Evolutionary conservation across 805 yeast species (phyloP).

Genomic region (Candida sanyiensis): DNA sequence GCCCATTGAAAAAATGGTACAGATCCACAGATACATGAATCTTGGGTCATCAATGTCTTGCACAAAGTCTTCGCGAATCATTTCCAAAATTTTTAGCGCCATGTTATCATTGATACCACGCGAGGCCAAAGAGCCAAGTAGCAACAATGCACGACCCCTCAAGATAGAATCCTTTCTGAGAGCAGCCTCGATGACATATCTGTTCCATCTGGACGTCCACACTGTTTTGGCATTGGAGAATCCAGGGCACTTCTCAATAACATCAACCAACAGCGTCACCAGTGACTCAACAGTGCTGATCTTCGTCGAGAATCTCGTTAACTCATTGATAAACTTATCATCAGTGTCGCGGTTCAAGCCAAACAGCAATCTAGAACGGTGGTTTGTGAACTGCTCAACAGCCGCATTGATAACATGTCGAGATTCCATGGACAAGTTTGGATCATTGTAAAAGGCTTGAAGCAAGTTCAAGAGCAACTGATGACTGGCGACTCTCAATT

Average conservation of each 20-base stretch:
- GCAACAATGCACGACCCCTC: conserved; percentile 61
- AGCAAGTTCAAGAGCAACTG: conserved; percentile 59
- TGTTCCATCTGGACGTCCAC: conserved; percentile 64
- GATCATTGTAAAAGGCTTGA: conserved; percentile 60
- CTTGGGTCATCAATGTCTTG: conserved; percentile 26
- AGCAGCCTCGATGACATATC: conserved; percentile 57
- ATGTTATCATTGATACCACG: conserved; percentile 56
- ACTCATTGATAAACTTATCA: conserved; percentile 30
- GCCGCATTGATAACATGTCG: conserved; percentile 41
- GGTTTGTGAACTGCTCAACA: conserved; percentile 41
- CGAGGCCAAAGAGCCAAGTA: conserved; percentile 63
- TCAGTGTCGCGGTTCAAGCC: conserved; percentile 57
- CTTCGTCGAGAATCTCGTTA: conserved; percentile 34
- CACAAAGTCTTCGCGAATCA: conserved; percentile 27
- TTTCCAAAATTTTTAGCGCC: conserved; percentile 34
- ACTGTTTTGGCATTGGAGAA: conserved; percentile 40
- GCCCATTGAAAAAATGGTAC: conserved; percentile 36
- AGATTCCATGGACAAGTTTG: conserved; percentile 38
- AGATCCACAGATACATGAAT: conserved; percentile 24
- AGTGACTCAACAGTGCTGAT: conserved; percentile 48
- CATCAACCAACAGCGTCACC: conserved; percentile 47
- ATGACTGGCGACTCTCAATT: conserved; percentile 56
- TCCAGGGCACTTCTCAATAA: conserved; percentile 45
- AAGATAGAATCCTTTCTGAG: conserved; percentile 50
- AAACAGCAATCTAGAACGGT: conserved; percentile 60